phyloP scores from a whole-genome alignment of 202 grass and related monocot genomes.

The Elaeis oleifera region DNA sequence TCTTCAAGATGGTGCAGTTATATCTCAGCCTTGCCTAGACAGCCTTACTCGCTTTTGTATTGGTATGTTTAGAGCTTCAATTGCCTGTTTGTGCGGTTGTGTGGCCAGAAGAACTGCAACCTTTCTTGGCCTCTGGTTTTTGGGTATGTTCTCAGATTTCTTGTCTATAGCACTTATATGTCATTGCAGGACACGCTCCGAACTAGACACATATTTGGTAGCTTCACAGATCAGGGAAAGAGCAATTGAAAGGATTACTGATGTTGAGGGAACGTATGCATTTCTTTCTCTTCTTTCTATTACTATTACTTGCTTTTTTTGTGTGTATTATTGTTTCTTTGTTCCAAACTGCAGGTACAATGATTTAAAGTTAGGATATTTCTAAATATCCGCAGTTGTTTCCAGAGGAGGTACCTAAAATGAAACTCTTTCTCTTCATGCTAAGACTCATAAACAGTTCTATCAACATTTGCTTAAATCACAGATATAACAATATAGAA shows the following conservation, averaged over 20 bases:
- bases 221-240: constrained; percentile 79
- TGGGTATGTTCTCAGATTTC: constrained; percentile 41
- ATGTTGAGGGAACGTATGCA: constrained; percentile 87
- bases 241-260: constrained; percentile 78
- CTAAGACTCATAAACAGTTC: neutral
- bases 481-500: no score
- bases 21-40: constrained; percentile 80
- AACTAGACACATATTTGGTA: constrained; percentile 71
- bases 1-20: constrained; percentile 82
- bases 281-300: constrained; percentile 5
- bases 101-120: neutral
- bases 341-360: constrained; percentile 53
- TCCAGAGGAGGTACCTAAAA: constrained; percentile 61
- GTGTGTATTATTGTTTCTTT: neutral
- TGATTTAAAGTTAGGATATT: constrained; percentile 79
- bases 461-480: no score
- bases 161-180: constrained; percentile 48
- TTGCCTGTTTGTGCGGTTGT: neutral
- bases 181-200: constrained; percentile 74
- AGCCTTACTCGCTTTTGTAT: constrained; percentile 94
- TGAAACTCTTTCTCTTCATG: constrained; percentile 14
- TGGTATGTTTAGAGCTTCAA: constrained; percentile 41
- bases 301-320: constrained; percentile 9
- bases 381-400: constrained; percentile 80
- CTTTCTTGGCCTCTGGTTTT: constrained; percentile 5